Base-by-base conservation (phyloP, 306 rosid genomes). In the Urtica urens region DNA sequence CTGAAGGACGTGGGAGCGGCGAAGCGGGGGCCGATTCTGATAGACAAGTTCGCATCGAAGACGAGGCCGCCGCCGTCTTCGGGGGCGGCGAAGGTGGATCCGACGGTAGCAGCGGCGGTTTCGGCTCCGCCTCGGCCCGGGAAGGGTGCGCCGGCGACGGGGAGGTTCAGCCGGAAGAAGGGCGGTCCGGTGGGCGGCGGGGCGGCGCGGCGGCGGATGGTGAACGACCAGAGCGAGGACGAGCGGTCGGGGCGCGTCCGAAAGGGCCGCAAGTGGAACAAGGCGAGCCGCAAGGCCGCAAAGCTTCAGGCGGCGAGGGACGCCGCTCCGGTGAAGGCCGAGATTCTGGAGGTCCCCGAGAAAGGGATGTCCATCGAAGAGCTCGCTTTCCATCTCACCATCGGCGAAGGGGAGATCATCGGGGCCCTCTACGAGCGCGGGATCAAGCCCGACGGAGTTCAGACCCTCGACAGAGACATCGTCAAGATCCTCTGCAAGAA, bases 231-330 rank as follows among this genome's bases (percentile, higher is more conserved):
- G 48, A 70, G 53, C 23, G 86, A 83, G 22, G 93, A 84, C 46
- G 93, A 78, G 12, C 43, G 86, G 1, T 79, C 80, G 4, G 82
- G 93, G 30, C 68, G 78, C 10, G 70, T 63, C 48, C 77, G 99
- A 66, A 90, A 85, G 78, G 99, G 99, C 59, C 75, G 95, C 72
- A 90, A 82, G 69, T 85, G 95, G 99, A 90, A 79, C 60, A 90
- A 90, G 81, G 99, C 99, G 34, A 81, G 93, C 55, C 76, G 99
- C 68, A 90, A 65, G 76, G 99, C 99, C 3, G 94, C 85, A n/a
- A 73, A 94, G 57, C 81, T 90, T 51, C 94, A 79, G 65, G 99
- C 99, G 71, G 95, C 94, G 53, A 90, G 57, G 78, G 93, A 85
- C 40, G 94, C 96, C 3, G 99, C 99, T 69, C 95, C 99, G 46